Percentiles rank a stretch among this genome's conserved stretches.
Evolutionary conservation across 2,329 filamentous ascomycete genomes (phyloP).

Genomic region (Alternaria triticimaculans): DNA sequence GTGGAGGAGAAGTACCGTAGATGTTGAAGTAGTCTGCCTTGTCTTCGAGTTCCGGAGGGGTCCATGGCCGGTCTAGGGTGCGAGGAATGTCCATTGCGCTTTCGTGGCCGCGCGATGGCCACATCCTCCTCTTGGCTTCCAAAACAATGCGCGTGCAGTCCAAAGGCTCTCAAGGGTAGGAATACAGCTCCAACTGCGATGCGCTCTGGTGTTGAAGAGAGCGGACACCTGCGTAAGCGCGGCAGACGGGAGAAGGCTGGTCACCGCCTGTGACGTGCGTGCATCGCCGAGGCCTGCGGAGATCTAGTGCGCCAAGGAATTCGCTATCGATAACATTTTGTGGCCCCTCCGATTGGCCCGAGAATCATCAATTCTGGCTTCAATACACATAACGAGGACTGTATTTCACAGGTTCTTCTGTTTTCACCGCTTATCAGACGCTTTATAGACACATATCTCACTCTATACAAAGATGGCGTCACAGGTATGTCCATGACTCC

Average conservation of each 20-base stretch:
- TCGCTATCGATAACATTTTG: constrained; percentile 10
- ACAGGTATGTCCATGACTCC: constrained; percentile 28
- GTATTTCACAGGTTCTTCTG: not conserved
- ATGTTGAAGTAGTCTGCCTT: constrained; percentile 30
- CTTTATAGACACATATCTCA: constrained; percentile 1
- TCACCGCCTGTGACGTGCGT: constrained; percentile 10
- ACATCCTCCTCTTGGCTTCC: constrained; percentile 19
- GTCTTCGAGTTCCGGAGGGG: constrained; percentile 38
- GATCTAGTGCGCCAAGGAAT: not conserved
- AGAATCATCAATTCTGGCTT: constrained; percentile 18
- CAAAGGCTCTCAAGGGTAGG: not conserved
- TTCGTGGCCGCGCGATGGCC: constrained; percentile 14
- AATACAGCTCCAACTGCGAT: not conserved
- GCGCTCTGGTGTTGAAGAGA: constrained; percentile 3
- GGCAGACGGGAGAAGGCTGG: constrained; percentile 1
- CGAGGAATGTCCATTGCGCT: constrained; percentile 30
- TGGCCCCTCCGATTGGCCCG: constrained; percentile 23
- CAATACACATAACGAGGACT: constrained; percentile 18
- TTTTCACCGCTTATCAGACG: not conserved
- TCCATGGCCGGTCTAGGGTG: constrained; percentile 36
- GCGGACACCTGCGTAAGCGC: not conserved
- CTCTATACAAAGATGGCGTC: constrained; percentile 26
- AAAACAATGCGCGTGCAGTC: not conserved
- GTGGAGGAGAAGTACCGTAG: constrained; percentile 20
- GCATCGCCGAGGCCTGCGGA: constrained; percentile 2